Base-by-base conservation (phyloP, 1,139 yeast species). In the Spencermartinsiella ligniputridi region DNA sequence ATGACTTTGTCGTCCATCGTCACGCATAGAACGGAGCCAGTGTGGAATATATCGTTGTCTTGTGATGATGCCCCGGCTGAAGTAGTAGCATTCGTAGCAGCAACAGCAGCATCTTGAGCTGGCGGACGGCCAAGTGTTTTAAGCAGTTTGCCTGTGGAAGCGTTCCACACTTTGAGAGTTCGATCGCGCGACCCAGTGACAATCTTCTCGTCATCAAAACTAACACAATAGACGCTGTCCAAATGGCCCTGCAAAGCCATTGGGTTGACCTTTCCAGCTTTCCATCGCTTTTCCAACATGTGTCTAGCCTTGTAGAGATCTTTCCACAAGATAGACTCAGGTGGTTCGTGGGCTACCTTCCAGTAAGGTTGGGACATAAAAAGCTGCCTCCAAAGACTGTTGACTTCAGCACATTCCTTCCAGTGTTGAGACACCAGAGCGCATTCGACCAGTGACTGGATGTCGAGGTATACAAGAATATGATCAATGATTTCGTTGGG, bases 141-240 rank as follows among this genome's bases (percentile, higher is more conserved):
- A n/a, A 58, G 32, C 16, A 58, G 46, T 16, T 47, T 45, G 1
- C 64, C 65, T 9, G 60, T 52, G n/a, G 48, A 40, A 6, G 61
- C 42, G 32, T 58, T 54, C 70, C 69, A 67, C 3, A 67, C 57
- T 33, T 58, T 58, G 19, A 67, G 54, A 4, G 66, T 56, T n/a
- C 53, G 50, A 45, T 67, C 71, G 3, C 67, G 48, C 3, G 69
- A 62, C 3, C 71, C 70, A 1, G 70, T 64, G 22, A 66, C 55
- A 12, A 66, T 63, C 32, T 52, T 54, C 2, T 51, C 46, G 13
- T 53, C 52, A 38, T 64, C 65, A 45, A 64, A 57, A 37, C 63
- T 61, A 5, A 63, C 66, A 41, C 71, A 66, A 44, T 67, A 67
- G 3, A 67, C 68, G 18, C 66, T 55, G 43, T 66, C 69, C 3